These are phyloP conservation scores for Colletotrichum viniferum DNA, from an alignment of 2,329 filamentous ascomycete species.

Conservation along the genomic window DNA sequence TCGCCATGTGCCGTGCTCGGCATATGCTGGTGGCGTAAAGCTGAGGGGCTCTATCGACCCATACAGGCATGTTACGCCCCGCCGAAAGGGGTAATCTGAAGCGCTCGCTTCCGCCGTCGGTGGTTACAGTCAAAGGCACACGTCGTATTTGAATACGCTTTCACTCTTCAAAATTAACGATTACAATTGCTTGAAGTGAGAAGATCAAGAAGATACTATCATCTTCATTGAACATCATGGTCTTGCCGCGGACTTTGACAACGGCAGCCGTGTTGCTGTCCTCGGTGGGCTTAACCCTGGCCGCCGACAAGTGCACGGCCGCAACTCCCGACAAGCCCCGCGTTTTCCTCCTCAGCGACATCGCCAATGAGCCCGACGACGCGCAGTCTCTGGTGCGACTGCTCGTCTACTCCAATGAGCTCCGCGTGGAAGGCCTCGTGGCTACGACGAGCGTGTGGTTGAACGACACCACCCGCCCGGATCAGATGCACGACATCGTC, in stretches of 20 bases:
- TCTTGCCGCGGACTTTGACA: not conserved
- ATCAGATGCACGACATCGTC: slow-evolving; percentile 38
- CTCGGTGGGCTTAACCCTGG: not conserved
- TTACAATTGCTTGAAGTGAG: rapidly evolving
- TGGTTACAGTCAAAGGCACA: not conserved
- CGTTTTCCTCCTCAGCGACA: slow-evolving; percentile 39
- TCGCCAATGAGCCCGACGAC: slow-evolving; percentile 42
- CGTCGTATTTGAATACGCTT: not conserved
- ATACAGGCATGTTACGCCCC: not conserved
- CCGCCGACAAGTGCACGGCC: not conserved
- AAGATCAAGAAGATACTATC: not conserved
- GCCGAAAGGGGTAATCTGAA: not conserved
- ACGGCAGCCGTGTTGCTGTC: not conserved
- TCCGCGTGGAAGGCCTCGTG: slow-evolving; percentile 37
- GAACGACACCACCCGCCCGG: slow-evolving; percentile 31
- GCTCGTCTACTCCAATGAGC: slow-evolving; percentile 41
- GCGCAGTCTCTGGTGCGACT: slow-evolving; percentile 37
- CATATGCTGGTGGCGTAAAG: not conserved
- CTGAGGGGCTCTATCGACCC: not conserved
- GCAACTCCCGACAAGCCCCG: slow-evolving; percentile 22
- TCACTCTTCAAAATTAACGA: not conserved
- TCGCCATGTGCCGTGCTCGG: not conserved
- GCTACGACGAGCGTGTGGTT: slow-evolving; percentile 42
- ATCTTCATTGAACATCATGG: not conserved
- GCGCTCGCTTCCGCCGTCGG: not conserved